Conservation (phyloP, 2,329 filamentous ascomycete genomes). For the Stagonosporopsis rhizophila region DNA sequence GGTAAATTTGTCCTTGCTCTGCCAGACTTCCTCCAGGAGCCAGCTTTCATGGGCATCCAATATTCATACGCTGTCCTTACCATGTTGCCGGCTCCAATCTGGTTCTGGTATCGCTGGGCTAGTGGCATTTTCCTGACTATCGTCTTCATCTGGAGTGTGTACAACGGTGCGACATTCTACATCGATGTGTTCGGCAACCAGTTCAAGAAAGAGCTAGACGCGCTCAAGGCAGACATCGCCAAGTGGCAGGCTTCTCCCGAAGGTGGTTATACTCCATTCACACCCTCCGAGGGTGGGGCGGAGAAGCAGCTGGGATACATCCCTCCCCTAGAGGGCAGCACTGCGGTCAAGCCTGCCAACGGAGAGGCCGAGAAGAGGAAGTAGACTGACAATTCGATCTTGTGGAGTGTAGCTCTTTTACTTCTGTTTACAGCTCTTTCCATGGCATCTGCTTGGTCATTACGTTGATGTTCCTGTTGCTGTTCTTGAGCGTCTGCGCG, state of each 20-base stretch:
- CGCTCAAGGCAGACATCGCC: slow-evolving; percentile 84
- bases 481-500: slow-evolving; percentile 2
- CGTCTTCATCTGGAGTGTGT: slow-evolving; percentile 94
- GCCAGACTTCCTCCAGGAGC: slow-evolving; percentile 78
- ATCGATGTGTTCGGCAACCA: slow-evolving; percentile 97
- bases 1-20: slow-evolving; percentile 83
- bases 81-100: slow-evolving; percentile 92
- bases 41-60: slow-evolving; percentile 95
- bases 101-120: slow-evolving; percentile 88
- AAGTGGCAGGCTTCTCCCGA: slow-evolving; percentile 73
- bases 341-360: slow-evolving; percentile 28
- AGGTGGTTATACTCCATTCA: slow-evolving; percentile 28
- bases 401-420: background rate
- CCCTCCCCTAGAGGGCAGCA: slow-evolving; percentile 40
- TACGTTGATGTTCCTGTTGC: background rate
- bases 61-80: slow-evolving; percentile 89
- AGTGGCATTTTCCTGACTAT: slow-evolving; percentile 77
- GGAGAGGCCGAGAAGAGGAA: slow-evolving; percentile 31
- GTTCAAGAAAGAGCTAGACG: slow-evolving; percentile 95
- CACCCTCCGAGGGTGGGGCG: slow-evolving; percentile 26
- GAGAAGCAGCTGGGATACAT: slow-evolving; percentile 41
- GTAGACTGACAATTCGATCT: background rate
- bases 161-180: slow-evolving; percentile 97
- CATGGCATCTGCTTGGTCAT: background rate
- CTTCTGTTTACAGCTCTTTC: background rate